phyloP scores from a whole-genome alignment of 2,329 filamentous ascomycete genomes.

The Helicocarpus griseus region DNA sequence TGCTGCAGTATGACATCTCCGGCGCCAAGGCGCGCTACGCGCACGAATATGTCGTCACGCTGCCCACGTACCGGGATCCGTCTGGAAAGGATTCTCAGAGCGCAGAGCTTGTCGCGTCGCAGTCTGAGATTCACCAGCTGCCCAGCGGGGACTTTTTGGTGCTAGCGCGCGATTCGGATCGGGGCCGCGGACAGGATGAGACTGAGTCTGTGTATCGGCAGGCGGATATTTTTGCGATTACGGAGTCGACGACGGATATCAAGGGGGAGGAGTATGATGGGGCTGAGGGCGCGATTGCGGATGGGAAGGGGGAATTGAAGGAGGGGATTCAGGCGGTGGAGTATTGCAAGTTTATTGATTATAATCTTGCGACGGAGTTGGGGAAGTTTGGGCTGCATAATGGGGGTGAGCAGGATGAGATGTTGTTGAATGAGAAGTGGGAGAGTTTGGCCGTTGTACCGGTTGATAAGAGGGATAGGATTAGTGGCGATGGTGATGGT shows the following conservation, averaged over 20 bases:
- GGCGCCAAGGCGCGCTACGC: slow-evolving; percentile 37
- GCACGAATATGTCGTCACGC: slow-evolving; percentile 56
- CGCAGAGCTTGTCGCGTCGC: slow-evolving; percentile 48
- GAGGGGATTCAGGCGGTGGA: slow-evolving; percentile 45
- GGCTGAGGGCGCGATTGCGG: slow-evolving; percentile 36
- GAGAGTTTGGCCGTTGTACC: slow-evolving; percentile 58
- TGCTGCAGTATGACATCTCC: slow-evolving; percentile 56
- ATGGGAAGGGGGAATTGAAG: slow-evolving; percentile 44
- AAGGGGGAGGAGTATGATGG: slow-evolving; percentile 35
- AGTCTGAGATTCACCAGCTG: slow-evolving; percentile 60
- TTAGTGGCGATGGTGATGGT: background rate
- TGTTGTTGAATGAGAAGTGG: slow-evolving; percentile 67
- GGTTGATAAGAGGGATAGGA: slow-evolving; percentile 37
- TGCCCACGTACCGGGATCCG: slow-evolving; percentile 50
- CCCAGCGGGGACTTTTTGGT: slow-evolving; percentile 56
- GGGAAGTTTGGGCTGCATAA: slow-evolving; percentile 59
- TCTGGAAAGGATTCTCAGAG: slow-evolving; percentile 41
- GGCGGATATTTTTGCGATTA: slow-evolving; percentile 59
- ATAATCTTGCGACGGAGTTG: slow-evolving; percentile 57
- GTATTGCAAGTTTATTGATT: slow-evolving; percentile 59
- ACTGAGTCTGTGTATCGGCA: slow-evolving; percentile 55
- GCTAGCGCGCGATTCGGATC: slow-evolving; percentile 52
- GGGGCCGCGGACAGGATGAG: slow-evolving; percentile 47
- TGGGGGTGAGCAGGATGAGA: slow-evolving; percentile 49
- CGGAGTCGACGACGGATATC: slow-evolving; percentile 49